Evolutionary conservation across 441 rosid genomes (phyloP), one percentile per base, ranked within the genome.

Genomic region (Bocquillonia castaneifolia): DNA sequence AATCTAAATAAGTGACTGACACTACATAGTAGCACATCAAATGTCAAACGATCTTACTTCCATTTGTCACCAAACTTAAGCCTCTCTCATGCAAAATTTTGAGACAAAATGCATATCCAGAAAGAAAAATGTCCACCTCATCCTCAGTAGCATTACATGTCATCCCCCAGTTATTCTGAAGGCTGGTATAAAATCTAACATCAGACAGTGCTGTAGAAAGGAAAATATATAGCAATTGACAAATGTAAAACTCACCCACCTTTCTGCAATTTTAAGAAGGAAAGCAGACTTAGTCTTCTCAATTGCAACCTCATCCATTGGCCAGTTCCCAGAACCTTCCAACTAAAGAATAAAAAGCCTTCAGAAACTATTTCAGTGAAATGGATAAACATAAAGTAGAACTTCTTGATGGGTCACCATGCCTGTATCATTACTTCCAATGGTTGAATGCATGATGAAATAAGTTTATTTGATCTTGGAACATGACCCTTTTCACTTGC

Each of bases 311-410:
- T 86, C 91, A 83, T 87, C 92, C 89, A 85, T 82, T 31, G 97
- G 96, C 99, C 99, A 93, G 78, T 84, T 89, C 56, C 96, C 99
- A 78, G 99, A 93, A 67, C 99, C 97, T 83, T 91, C 99, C 85
- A 91, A 80, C 99, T 91, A 74, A 40, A 76, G 63, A 36, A 77
- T 32, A 70, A 64, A 64, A 17, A 29, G 58, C 26, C 60, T 72
- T 76, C 53, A 79, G 53, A 54, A 59, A 59, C 50, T 42, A 79
- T 51, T 17, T 15, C 47, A 66, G 58, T 40, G 14, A 32, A 28
- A 39, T 12, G 32, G 55, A 37, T 10, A 62, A 3, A 44, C 17
- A 47, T 15, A 50, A 6, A 48, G 12, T 28, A 8, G n/a, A 57
- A 45, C 28, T 32, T 47, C 37, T 54, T 39, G 42, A 76, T 32